Percentiles rank a stretch among this genome's conserved stretches.
phyloP scores from a whole-genome alignment of 352 stramenopile genomes.

The Paralagenidium karlingii region DNA sequence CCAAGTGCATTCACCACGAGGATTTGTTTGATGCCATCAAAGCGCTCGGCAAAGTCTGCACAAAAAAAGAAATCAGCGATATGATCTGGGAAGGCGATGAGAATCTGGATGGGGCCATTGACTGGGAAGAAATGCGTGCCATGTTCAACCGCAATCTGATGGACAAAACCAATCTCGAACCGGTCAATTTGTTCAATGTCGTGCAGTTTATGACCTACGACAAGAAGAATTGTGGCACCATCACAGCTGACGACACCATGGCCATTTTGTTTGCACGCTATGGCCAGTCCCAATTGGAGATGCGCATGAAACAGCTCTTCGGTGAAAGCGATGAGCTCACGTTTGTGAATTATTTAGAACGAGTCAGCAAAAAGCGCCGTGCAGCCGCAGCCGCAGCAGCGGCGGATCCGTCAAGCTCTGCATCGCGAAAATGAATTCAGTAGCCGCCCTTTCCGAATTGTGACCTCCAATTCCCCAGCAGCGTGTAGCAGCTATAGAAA shows the following conservation, averaged over 20 bases:
- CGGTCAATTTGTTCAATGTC: conserved; percentile 93
- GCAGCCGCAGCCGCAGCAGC: neutral
- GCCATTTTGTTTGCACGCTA: conserved; percentile 94
- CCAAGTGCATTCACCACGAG: conserved; percentile 78
- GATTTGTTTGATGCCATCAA: conserved; percentile 92
- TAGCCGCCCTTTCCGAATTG: no score
- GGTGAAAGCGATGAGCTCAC: conserved; percentile 73
- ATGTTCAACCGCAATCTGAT: conserved; percentile 96
- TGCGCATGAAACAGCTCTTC: conserved; percentile 86
- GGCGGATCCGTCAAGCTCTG: neutral
- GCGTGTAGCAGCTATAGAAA: no score
- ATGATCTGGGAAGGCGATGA: conserved; percentile 99
- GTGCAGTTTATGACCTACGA: conserved; percentile 98
- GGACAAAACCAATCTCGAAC: conserved; percentile 92
- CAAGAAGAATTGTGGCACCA: conserved; percentile 88
- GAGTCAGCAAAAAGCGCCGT: conserved; percentile 57
- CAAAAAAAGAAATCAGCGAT: conserved; percentile 93
- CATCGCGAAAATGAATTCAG: neutral
- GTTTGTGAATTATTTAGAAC: conserved; percentile 72
- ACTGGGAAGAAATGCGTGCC: conserved; percentile 92
- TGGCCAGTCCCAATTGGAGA: conserved; percentile 79
- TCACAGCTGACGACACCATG: conserved; percentile 97
- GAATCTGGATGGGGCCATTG: conserved; percentile 90
- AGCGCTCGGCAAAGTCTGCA: conserved; percentile 83
- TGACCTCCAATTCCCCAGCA: no score